Percentiles rank a stretch among this genome's conserved stretches.
Conservation (phyloP, 129 eudicot genomes). For the carrot (Daucus carota) region DH1_v3.0 NC_030381.2:15583501-15584000, state of each 20-base stretch:
- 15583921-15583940: slow-evolving; percentile 33
- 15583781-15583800: slow-evolving; percentile 51
- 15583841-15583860: slow-evolving; percentile 28
- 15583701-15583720: neutral
- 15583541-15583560: neutral
- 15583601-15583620: neutral
- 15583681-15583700: neutral
- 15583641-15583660: neutral
- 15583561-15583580: too few species aligned
- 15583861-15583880: slow-evolving; percentile 20
- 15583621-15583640: neutral
- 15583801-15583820: slow-evolving; percentile 13
- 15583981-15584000: slow-evolving; percentile 19
- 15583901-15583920: slow-evolving; percentile 32
- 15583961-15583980: slow-evolving; percentile 20
- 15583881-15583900: slow-evolving; percentile 21
- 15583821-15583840: slow-evolving; percentile 20
- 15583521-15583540: neutral
- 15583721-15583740: neutral
- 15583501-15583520: neutral
- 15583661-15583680: neutral
- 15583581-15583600: neutral
- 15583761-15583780: slow-evolving; percentile 96
- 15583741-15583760: slow-evolving; percentile 11
- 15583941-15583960: slow-evolving; percentile 21